phyloP scores from a whole-genome alignment of 257 asterid genomes.

The Solanum pimpinellifolium region DNA sequence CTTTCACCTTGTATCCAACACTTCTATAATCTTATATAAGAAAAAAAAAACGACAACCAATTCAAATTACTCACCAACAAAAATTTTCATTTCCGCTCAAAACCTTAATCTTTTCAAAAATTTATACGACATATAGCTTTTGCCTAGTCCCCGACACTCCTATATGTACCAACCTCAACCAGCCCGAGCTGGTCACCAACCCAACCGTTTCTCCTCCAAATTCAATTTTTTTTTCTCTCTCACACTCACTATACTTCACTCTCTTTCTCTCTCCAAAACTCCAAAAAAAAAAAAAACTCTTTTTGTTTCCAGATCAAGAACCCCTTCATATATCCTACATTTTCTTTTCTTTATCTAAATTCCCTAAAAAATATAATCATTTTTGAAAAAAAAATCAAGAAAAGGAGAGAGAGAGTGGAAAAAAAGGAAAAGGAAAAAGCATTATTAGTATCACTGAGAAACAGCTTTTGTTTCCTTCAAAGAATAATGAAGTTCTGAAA shows the following conservation, averaged over 20 bases:
- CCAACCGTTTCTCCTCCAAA: not conserved
- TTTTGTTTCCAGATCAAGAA: conserved; percentile 5
- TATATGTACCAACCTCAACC: not conserved
- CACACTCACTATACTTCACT: not conserved
- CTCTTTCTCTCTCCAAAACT: not conserved
- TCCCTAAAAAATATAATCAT: not conserved
- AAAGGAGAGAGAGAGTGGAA: not conserved
- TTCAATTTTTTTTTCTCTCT: not conserved
- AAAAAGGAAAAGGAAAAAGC: not conserved
- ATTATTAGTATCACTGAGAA: not conserved
- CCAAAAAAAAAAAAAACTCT: not conserved
- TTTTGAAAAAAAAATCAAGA: not conserved
- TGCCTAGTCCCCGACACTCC: not conserved
- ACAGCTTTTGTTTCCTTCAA: conserved; percentile 2
- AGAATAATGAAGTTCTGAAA: conserved; percentile 20
- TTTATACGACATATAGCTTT: not conserved
- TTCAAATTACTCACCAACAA: too few relatives aligned
- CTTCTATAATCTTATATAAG: too few relatives aligned
- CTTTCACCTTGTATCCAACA: too few relatives aligned
- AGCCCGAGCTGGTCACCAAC: not conserved
- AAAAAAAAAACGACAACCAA: too few relatives aligned
- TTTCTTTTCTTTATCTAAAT: not conserved
- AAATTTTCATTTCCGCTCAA: too few relatives aligned
- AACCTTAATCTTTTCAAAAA: not conserved
- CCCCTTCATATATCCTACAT: conserved; percentile 1